Evolutionary conservation across 495 filamentous ascomycete genomes (phyloP).

Genomic region (Penicillium chermesinum): DNA sequence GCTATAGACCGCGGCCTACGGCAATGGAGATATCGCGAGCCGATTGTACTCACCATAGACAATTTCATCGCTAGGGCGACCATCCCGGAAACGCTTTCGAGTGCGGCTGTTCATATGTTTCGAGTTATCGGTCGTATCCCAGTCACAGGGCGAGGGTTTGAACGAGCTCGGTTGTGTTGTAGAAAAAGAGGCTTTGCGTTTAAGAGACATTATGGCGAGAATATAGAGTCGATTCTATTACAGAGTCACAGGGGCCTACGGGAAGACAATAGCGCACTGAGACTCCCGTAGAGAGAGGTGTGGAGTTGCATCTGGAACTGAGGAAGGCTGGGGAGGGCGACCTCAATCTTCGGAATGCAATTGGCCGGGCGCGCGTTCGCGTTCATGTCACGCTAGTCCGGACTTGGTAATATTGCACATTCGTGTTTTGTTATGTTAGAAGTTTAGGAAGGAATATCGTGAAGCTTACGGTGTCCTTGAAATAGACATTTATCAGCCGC

Average conservation of each 20-base stretch:
- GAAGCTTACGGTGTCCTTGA: too few species aligned
- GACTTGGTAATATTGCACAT: conserved; percentile 20
- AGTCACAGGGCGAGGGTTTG: conserved; percentile 22
- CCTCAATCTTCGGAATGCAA: conserved; percentile 4
- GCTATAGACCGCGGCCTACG: too few species aligned
- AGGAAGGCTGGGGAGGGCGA: conserved; percentile 7
- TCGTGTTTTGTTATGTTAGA: not conserved
- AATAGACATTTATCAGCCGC: too few species aligned
- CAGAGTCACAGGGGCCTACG: not conserved
- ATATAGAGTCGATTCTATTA: not conserved
- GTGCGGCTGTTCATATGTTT: conserved; percentile 47
- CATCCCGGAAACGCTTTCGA: conserved; percentile 47
- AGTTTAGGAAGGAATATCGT: not conserved
- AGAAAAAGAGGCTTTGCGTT: conserved; percentile 47
- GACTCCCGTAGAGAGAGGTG: conserved; percentile 2
- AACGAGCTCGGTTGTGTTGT: conserved; percentile 27
- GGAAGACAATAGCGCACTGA: conserved; percentile 2
- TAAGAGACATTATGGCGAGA: conserved; percentile 38
- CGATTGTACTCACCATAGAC: conserved; percentile 47
- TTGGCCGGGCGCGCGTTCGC: conserved; percentile 17
- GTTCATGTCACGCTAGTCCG: conserved; percentile 19
- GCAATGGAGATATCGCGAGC: not conserved
- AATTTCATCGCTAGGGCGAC: conserved; percentile 41
- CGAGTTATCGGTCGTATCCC: conserved; percentile 26
- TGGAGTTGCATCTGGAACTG: conserved; percentile 14